Percentiles rank a stretch among this genome's conserved stretches.
phyloP scores from a whole-genome alignment of 108 stramenopile genomes.

The Cyclotella atomus region DNA sequence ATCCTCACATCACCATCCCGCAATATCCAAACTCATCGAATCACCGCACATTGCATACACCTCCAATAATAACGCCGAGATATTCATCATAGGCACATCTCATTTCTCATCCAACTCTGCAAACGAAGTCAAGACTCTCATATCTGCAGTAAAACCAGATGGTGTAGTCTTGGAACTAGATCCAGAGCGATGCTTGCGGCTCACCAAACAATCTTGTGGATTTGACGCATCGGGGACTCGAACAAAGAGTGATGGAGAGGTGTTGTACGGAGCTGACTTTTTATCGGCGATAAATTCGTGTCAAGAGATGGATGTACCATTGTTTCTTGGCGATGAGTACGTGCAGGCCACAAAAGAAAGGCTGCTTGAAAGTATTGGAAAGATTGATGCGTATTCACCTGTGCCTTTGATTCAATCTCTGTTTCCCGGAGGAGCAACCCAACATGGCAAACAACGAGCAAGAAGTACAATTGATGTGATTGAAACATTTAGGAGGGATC shows the following conservation, averaged over 20 bases:
- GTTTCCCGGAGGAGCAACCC: neutral
- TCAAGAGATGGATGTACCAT: conserved; percentile 52
- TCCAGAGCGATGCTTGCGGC: conserved; percentile 56
- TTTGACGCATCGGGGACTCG: conserved; percentile 17
- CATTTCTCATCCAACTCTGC: conserved; percentile 61
- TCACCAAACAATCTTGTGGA: conserved; percentile 55
- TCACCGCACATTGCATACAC: conserved; percentile 34
- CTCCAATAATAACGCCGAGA: conserved; percentile 4
- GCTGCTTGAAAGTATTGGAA: conserved; percentile 27
- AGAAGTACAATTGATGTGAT: conserved; percentile 48
- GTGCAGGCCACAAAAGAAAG: conserved; percentile 48
- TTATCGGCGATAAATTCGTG: conserved; percentile 52
- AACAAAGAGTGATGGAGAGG: conserved; percentile 1
- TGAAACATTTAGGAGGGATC: conserved; percentile 49
- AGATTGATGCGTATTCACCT: conserved; percentile 49
- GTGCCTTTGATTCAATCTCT: conserved; percentile 26
- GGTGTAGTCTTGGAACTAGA: conserved; percentile 62
- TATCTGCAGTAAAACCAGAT: conserved; percentile 48
- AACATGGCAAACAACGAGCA: neutral
- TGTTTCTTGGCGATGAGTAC: conserved; percentile 66
- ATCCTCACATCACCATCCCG: neutral
- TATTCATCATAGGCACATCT: conserved; percentile 63
- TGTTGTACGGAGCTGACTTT: conserved; percentile 61
- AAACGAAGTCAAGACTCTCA: conserved; percentile 51
- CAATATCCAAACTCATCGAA: conserved; percentile 4